Base-by-base conservation (phyloP, 1,139 yeast species). In the Candida sp. region DNA sequence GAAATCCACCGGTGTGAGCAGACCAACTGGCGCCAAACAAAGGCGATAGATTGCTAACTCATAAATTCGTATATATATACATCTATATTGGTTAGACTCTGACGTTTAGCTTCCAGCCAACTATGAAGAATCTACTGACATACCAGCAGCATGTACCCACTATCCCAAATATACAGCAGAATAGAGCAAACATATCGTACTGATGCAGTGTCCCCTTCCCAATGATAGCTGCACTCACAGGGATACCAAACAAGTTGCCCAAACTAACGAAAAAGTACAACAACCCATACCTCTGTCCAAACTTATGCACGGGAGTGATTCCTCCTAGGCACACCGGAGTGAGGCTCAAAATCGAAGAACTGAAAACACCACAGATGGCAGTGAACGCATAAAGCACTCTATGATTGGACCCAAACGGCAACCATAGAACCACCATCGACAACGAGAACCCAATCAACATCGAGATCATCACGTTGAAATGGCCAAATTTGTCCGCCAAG, bases 401-500 rank as follows among this genome's bases (percentile, higher is more conserved):
- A n/a, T 61, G 51, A 43, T 66, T 67, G n/a, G 61, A 53, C 1
- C 86, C 87, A 53, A 83, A 77, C 6, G 86, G 87, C 7, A 81
- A 63, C 88, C 87, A 84, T 9, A 84, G 55, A 2, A 70, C 63
- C 47, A 81, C 65, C 25, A 72, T 67, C 6, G 73, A 67, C 37
- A 83, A 25, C 0, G 77, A 74, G 32, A 82, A 69, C 45, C 75
- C 57, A n/a, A 67, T 26, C 55, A 81, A 63, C 67, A 82, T 70
- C 25, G 63, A 50, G 32, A 78, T 67, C 61, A 80, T 79, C 22
- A 85, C 72, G 58, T 85, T 86, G 65, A 81, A 85, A 37, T 81
- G 71, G 0, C 92, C 92, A 31, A 78, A 54, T 52, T 65, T 75
- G 51, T 72, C 81, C 52, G 87, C 88, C 0, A 85, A 77, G 7